phyloP scores from a whole-genome alignment of 202 grass and related monocot genomes.

The Alloteropsis angusta region DNA sequence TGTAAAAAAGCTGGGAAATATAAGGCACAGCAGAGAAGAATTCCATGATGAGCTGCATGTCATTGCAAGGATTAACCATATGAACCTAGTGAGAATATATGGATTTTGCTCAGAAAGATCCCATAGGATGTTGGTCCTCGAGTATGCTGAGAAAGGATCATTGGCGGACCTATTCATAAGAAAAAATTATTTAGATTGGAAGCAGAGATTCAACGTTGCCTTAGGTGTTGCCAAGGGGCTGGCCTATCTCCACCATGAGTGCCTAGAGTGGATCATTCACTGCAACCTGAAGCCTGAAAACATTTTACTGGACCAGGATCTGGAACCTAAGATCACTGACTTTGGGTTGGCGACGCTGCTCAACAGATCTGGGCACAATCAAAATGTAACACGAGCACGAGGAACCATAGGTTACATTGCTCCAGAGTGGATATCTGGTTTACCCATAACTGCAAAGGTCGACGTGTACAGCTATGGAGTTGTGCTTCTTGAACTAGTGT shows the following conservation, averaged over 20 bases:
- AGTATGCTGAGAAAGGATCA: conserved; percentile 46
- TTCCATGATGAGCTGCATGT: conserved; percentile 38
- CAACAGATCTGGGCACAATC: conserved; percentile 28
- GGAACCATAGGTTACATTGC: conserved; percentile 72
- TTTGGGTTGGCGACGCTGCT: conserved; percentile 49
- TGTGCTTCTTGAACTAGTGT: conserved; percentile 39
- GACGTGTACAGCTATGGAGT: conserved; percentile 70
- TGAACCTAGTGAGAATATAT: conserved; percentile 51
- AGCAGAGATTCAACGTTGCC: conserved; percentile 42
- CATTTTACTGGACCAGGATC: conserved; percentile 33
- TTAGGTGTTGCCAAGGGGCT: conserved; percentile 43
- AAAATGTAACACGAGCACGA: conserved; percentile 31
- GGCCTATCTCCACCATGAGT: conserved; percentile 56
- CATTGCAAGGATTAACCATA: conserved; percentile 45
- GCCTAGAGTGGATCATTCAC: conserved; percentile 55
- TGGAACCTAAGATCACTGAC: conserved; percentile 52
- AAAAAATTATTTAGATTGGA: conserved; percentile 23
- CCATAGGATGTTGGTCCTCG: conserved; percentile 38
- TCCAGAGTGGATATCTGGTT: conserved; percentile 56
- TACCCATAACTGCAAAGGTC: conserved; percentile 56
- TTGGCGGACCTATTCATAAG: conserved; percentile 24
- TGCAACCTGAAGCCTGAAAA: conserved; percentile 48
- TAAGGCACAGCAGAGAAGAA: conserved; percentile 29
- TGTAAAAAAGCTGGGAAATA: conserved; percentile 43
- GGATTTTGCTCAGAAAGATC: conserved; percentile 38